These are phyloP conservation scores for Chenopodium quinoa DNA, from an alignment of 148 eudicot genomes.

Conservation along the genomic window DNA sequence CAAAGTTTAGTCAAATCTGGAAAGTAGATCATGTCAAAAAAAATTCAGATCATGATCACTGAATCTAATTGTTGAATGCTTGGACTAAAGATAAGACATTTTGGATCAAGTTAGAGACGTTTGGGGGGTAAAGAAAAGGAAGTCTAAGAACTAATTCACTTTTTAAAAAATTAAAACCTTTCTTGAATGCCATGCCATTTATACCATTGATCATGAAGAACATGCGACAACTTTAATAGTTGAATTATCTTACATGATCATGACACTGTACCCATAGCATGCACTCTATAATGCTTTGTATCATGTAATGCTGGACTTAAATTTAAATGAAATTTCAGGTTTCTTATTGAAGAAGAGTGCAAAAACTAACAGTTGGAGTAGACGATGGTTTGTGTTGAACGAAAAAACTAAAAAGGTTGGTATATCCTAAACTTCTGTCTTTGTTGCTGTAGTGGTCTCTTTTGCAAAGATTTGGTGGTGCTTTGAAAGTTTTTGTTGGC, in stretches of 20 bases:
- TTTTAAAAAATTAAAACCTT: neutral
- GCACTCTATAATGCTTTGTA: neutral
- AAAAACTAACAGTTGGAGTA: slow-evolving; percentile 88
- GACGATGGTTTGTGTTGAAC: slow-evolving; percentile 91
- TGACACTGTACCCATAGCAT: neutral
- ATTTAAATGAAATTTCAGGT: slow-evolving; percentile 42
- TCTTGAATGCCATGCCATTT: neutral
- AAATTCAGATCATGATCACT: too few species aligned
- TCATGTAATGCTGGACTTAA: neutral
- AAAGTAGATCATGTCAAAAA: too few species aligned
- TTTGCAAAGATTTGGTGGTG: neutral
- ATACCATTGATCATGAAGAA: neutral
- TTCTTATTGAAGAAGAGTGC: slow-evolving; percentile 88
- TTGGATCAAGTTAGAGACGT: neutral
- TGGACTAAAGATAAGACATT: neutral
- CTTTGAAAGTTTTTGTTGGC: neutral
- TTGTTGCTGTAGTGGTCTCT: neutral
- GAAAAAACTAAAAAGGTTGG: slow-evolving; percentile 95
- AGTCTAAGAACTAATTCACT: neutral
- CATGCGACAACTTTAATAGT: neutral
- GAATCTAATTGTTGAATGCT: too few species aligned
- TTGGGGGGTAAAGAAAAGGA: neutral
- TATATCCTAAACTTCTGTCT: neutral
- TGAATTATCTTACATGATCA: neutral
- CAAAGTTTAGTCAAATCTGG: too few species aligned